Evolutionary conservation across 306 rosid genomes (phyloP), one percentile per base, ranked within the genome.

Genomic region (Casuarina equisetifolia): DNA sequence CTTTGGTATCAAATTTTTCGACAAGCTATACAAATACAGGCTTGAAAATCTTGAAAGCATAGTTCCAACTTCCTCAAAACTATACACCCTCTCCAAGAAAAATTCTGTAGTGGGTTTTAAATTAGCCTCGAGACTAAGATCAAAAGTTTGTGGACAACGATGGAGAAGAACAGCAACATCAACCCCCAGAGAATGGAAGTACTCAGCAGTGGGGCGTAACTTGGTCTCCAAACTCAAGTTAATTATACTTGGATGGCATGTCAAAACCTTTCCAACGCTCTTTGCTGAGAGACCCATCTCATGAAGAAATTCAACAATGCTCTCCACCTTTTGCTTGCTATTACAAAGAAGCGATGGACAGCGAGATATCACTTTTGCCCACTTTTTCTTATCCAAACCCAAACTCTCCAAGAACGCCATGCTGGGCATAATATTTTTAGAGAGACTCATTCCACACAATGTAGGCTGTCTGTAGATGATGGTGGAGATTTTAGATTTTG

Each of bases 351-450:
- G 75, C 0, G 91, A 93, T 9, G 98, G 98, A 82, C 82, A 89
- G 25, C 95, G 93, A 85, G 85, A 85, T 43, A 94, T 92, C 79
- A 94, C 93, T 81, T 90, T 92, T 0, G 95, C 93, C 98, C 97
- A 92, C 78, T 89, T 90, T 45, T 84, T 78, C 82, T 94, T 92
- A 84, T 94, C 97, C 52, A 94, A 90, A 39, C 97, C 98, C 49
- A 90, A 82, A 58, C 82, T 78, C 68, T 94, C 98, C 16, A 92
- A 85, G 86, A 89, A 92, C 69, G 64, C 74, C 98, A 94, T 92
- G 44, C 92, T 85, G 68, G 98, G 98, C 76, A 83, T 90, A 74
- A 94, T 83, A 82, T 94, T 94, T 79, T 87, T 87, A 5, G 88
- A 82, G 73, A 94, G 87, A 84, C 98, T 94, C 66, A 94, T 86